Evolutionary conservation across 2,329 filamentous ascomycete species (phyloP).

Genomic region (Leptographium lundbergii): DNA sequence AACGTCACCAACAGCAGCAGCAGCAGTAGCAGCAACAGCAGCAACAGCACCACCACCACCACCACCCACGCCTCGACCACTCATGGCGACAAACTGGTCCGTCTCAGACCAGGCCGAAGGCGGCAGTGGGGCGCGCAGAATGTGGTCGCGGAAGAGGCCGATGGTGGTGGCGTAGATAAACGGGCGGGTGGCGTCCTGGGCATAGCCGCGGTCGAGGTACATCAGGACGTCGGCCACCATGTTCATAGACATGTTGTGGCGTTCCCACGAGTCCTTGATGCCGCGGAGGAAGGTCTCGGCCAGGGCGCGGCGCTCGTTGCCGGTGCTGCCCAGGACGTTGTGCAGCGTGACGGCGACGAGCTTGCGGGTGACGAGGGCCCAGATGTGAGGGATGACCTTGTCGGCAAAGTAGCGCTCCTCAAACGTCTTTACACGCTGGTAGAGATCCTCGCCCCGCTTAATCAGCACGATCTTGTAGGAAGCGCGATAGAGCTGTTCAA

Average conservation of each 20-base stretch:
- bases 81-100: neutral
- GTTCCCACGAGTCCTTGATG: slow-evolving; percentile 69
- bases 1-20: neutral
- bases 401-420: slow-evolving; percentile 70
- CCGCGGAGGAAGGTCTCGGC: slow-evolving; percentile 74
- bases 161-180: slow-evolving; percentile 79
- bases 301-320: slow-evolving; percentile 64
- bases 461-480: slow-evolving; percentile 89
- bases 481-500: slow-evolving; percentile 88
- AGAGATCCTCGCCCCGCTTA: slow-evolving; percentile 73
- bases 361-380: slow-evolving; percentile 55
- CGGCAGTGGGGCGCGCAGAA: slow-evolving; percentile 45
- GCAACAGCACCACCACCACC: neutral
- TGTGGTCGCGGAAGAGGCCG: slow-evolving; percentile 75
- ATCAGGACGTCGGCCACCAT: slow-evolving; percentile 67
- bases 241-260: slow-evolving; percentile 85
- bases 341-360: slow-evolving; percentile 50
- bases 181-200: slow-evolving; percentile 54
- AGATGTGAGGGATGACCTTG: slow-evolving; percentile 60
- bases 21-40: neutral
- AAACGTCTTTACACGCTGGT: slow-evolving; percentile 66
- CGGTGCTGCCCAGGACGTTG: slow-evolving; percentile 44
- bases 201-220: slow-evolving; percentile 88
- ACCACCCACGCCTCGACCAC: too few species aligned
- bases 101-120: slow-evolving; percentile 3